Evolutionary conservation across 345 rosid genomes (phyloP).

Genomic region (Ailanthus altissimus): DNA sequence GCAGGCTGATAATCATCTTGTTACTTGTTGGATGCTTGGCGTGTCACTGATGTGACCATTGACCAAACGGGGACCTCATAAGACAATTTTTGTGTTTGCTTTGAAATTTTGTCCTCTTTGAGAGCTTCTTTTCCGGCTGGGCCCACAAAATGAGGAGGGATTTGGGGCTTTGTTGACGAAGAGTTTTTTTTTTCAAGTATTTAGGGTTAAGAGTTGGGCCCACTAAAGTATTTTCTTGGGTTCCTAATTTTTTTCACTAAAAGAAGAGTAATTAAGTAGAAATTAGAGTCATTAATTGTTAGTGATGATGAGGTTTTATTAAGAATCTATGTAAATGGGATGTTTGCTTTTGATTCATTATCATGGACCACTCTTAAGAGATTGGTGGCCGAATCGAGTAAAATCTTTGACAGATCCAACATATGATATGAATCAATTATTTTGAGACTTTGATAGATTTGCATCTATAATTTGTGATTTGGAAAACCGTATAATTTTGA

Average conservation of each 20-base stretch:
- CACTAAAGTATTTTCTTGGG: background rate
- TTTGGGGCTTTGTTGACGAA: background rate
- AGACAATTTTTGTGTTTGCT: background rate
- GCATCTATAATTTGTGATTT: background rate
- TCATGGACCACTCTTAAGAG: conserved; percentile 14
- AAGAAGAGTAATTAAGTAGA: background rate
- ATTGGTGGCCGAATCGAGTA: background rate
- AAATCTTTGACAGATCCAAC: background rate
- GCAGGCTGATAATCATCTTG: conserved; percentile 7
- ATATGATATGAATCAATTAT: background rate
- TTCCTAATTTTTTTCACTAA: background rate
- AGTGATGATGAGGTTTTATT: background rate
- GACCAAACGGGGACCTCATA: conserved; percentile 35
- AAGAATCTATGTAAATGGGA: background rate
- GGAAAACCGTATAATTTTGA: background rate
- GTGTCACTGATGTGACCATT: conserved; percentile 53
- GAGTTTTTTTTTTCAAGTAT: background rate
- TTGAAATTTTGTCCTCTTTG: conserved; percentile 24
- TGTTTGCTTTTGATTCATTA: background rate
- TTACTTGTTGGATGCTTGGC: conserved; percentile 25
- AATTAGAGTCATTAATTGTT: conserved; percentile 1
- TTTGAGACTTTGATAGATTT: background rate
- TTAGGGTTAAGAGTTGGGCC: conserved; percentile 1
- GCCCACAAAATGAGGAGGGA: conserved; percentile 23
- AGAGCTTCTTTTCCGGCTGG: conserved; percentile 2